Evolutionary conservation across 495 filamentous ascomycete genomes (phyloP).

Genomic region (Platismatia glauca): DNA sequence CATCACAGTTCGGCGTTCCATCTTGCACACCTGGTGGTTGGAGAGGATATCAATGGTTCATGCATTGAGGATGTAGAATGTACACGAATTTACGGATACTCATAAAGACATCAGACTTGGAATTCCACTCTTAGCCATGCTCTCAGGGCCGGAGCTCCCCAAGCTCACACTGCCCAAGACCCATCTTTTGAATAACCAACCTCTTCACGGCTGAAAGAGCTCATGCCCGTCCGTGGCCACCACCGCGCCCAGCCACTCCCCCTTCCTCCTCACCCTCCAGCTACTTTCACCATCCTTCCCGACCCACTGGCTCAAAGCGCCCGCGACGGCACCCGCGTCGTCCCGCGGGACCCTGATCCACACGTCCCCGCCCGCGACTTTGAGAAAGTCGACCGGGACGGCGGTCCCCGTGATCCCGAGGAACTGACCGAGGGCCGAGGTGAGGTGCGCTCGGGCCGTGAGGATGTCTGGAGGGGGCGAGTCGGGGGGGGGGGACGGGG

Average conservation of each 20-base stretch:
- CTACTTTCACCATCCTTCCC: constrained; percentile 34
- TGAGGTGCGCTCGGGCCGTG: constrained; percentile 64
- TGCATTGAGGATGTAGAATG: background rate
- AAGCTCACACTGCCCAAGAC: background rate
- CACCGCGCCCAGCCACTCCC: constrained; percentile 45
- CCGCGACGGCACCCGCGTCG: constrained; percentile 57
- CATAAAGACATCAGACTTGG: background rate
- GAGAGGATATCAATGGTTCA: background rate
- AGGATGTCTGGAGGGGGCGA: constrained; percentile 54
- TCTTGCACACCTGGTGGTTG: constrained; percentile 5
- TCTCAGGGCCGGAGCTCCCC: background rate
- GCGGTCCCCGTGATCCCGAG: constrained; percentile 68
- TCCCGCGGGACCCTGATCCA: constrained; percentile 71
- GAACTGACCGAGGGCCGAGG: constrained; percentile 65
- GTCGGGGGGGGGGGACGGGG: constrained; percentile 17
- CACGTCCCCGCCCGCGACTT: constrained; percentile 44
- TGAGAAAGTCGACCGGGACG: constrained; percentile 73
- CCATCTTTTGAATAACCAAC: background rate
- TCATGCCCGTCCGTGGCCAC: constrained; percentile 33
- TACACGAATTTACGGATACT: background rate
- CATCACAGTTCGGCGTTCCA: constrained; percentile 3
- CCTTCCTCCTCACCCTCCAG: constrained; percentile 50
- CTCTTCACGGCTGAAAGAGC: constrained; percentile 9
- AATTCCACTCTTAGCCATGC: background rate
- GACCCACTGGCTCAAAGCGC: constrained; percentile 48